Evolutionary conservation across 2,329 filamentous ascomycete genomes (phyloP).

Genomic region (Alternaria gaisen): DNA sequence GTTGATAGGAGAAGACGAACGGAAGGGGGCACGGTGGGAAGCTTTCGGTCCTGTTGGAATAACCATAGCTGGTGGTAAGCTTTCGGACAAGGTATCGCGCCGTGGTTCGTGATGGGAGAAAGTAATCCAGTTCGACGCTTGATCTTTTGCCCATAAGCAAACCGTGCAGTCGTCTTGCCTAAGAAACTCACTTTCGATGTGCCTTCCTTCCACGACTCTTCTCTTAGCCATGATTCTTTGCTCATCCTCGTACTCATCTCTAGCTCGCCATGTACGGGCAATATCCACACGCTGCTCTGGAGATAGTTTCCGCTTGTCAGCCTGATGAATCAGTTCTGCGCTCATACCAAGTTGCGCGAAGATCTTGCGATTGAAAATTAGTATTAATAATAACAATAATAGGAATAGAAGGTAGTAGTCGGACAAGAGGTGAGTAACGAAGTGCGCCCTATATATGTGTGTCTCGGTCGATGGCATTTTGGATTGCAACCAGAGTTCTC

Average conservation of each 20-base stretch:
- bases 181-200: not conserved
- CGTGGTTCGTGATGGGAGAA: not conserved
- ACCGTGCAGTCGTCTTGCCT: not conserved
- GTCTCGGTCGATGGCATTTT: not conserved
- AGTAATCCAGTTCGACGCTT: not conserved
- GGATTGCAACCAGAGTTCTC: not conserved
- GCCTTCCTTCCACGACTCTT: not conserved
- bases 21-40: too few species aligned
- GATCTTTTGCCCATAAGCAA: not conserved
- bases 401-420: not conserved
- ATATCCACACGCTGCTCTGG: not conserved
- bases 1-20: not conserved
- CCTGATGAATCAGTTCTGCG: not conserved
- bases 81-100: not conserved
- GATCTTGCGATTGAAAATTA: not conserved
- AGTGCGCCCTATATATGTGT: not conserved
- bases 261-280: not conserved
- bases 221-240: not conserved
- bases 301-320: not conserved
- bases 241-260: not conserved
- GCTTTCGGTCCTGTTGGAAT: not conserved
- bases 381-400: not conserved
- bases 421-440: not conserved
- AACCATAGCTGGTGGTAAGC: not conserved
- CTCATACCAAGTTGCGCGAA: not conserved